Base-by-base conservation (phyloP, 805 yeast genomes). In the Candida ortonii region DNA sequence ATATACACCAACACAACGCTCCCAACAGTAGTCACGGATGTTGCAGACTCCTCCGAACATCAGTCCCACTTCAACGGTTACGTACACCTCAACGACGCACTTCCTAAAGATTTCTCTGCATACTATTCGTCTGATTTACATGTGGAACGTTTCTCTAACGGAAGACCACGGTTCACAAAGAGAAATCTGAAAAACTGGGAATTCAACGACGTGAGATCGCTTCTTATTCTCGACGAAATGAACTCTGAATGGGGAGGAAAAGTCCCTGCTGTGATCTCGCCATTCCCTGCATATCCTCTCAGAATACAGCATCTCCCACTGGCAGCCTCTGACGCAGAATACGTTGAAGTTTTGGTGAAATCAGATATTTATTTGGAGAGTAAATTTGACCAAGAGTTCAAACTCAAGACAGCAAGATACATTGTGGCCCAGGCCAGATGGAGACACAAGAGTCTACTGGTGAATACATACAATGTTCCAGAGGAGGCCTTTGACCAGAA, bases 291-390 rank as follows among this genome's bases (percentile, higher is more conserved):
- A 6, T 54, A 65, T 11, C 51, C 61, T 5, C 78, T 78, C 52
- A 58, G 67, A 33, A 58, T 79, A 31, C 67, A 66, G 38, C 53
- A 68, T 16, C 50, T 83, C 16, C 85, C 87, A 3, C 59, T 77
- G 32, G 59, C 64, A 49, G 62, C 77, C 8, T 44, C 71, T 5
- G 80, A 78, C 52, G 61, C 62, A 15, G 53, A 62, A 21, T 70
- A 80, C 8, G 67, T 72, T 16, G 59, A 67, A 22, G 64, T 68
- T 1, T 57, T 81, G 36, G 79, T 74, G 3, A 55, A 62, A 18
- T 72, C 81, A 2, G 87, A 81, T 48, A 62, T 83, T n/a, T 83
- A 82, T 56, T 55, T 62, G 46, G 90, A 83, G 52, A 75, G 80
- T 21, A 68, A 71, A 34, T 65, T 79, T 33, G 81, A 78, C 45